Base-by-base conservation (phyloP, 768 basidiomycete genomes). In the Tylopilus felleus region DNA sequence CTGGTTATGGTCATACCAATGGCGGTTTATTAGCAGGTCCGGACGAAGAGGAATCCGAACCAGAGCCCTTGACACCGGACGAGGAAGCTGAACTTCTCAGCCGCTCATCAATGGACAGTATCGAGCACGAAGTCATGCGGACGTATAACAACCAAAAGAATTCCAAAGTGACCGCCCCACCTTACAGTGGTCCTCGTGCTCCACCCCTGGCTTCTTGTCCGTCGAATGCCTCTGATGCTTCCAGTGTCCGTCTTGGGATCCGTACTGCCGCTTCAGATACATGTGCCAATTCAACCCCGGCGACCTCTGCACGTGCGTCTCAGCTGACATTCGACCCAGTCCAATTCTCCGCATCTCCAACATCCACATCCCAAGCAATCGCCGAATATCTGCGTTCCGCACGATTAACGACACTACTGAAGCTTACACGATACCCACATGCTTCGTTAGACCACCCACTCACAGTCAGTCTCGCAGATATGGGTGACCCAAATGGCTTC, bases 401-500 rank as follows among this genome's bases (percentile, higher is more conserved):
- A 16, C 81, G 89, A 47, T 75, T 97, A 55, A 98, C 93, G 0
- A 90, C 88, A 0, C 71, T 94, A 41, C 70, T 97, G 38, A 85
- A 77, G 55, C 84, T 96, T 41, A 88, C 85, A 16, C 82, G 90
- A 35, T 82, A 84, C 3, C 90, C 89, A 9, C 90, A 94, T 65
- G 85, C 88, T 23, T 87, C 87, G 23, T 77, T 80, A 53, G 84
- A 85, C 63, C 75, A 82, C 64, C 86, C 90, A 16, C 79, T 93
- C 56, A 83, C 82, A 23, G 87, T 98, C 52, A 96, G 96, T 60
- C 77, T 96, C n/a, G 93, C 96, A 4, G 96, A 98, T 65, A 79
- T 98, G 56, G 96, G 97, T 3, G 82, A 80, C 57, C 79, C 87
- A 4, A 81, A 80, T n/a, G 96, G 96, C 1, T 82, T 84, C 62